Evolutionary conservation across 2,329 filamentous ascomycete species (phyloP), one percentile per base, ranked within the genome.

Genomic region (Fusarium sp.): DNA sequence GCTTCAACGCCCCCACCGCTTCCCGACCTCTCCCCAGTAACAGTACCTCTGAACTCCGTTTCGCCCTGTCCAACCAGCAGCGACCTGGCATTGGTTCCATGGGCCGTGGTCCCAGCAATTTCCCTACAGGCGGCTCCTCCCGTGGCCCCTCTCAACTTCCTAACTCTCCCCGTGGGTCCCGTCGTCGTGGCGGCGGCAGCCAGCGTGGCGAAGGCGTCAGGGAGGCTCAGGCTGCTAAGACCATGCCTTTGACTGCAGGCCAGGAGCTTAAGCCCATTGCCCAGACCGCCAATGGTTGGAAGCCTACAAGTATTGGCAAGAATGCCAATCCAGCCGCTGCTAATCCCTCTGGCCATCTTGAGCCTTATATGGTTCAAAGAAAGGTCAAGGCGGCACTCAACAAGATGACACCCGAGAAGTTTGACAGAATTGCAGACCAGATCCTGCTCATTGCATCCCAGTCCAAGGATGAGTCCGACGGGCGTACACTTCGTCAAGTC

Each of bases 341-440:
- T 58, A 81, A 83, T 7, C 84, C 86, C 57, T 87, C 83, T 14
- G 85, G 86, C 57, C 88, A 94, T 78, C 90, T 98, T 85, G 91
- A 97, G 75, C 96, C 96, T 31, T 94, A 96, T 78, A 91, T 96
- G 87, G 96, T 99, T 66, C 96, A 99, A 86, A 92, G 96, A 78
- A 99, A 99, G 91, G 96, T 99, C 82, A 99, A 99, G 91, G 93
- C 95, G 74, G 94, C 94, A 70, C 87, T 99, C 79, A 99, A 99
- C 91, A 99, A 99, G 92, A 98, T 99, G 96, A 98, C 96, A 0
- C 96, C 96, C 1, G 96, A 99, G 85, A 99, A 98, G 81, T 99
- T 99, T 79, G 95, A 98, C 82, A 95, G 92, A 85, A 98, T 99
- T 77, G 91, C 96, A 12, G 93, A 95, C 72, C 95, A 98, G 83